These are phyloP conservation scores for Selaginella moellendorffii DNA, from an alignment of 75 land plant genomes.

Conservation along the genomic window DNA sequence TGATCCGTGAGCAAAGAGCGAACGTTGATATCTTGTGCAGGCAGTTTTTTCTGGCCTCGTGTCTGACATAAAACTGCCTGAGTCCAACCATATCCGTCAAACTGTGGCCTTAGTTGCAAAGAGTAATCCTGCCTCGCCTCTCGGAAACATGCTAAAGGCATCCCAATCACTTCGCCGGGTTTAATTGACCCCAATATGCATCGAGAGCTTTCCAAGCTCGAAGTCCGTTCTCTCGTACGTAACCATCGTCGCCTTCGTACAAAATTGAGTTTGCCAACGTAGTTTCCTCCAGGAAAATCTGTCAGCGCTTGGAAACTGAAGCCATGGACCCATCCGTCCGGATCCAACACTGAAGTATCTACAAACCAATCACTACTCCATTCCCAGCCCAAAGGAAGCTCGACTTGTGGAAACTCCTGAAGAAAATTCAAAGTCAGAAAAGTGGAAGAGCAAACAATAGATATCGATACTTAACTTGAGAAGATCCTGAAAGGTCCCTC, in stretches of 20 bases:
- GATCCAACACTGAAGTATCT: constrained; percentile 31
- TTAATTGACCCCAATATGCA: constrained; percentile 41
- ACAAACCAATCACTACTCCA: constrained; percentile 77
- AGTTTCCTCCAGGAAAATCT: constrained; percentile 35
- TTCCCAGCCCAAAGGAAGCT: constrained; percentile 62
- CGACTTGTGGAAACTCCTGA: constrained; percentile 29
- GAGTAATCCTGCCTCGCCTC: constrained; percentile 25
- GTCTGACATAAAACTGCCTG: constrained; percentile 1
- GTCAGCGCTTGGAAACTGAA: constrained; percentile 31
- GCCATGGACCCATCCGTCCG: constrained; percentile 85
- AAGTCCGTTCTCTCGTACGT: constrained; percentile 33
- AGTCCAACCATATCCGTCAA: constrained; percentile 7
- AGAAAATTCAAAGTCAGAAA: background rate
- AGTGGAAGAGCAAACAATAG: background rate
- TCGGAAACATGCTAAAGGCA: constrained; percentile 49
- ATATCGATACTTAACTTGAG: constrained; percentile 19
- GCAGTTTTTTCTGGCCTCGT: background rate
- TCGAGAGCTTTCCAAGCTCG: constrained; percentile 5
- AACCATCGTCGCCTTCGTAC: constrained; percentile 76
- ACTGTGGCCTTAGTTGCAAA: constrained; percentile 44
- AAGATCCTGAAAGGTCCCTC: constrained; percentile 20
- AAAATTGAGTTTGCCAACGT: constrained; percentile 14
- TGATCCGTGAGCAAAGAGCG: constrained; percentile 44
- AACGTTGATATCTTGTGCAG: constrained; percentile 35
- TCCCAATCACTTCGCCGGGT: constrained; percentile 46